Base-by-base conservation (phyloP, 2,329 filamentous ascomycete species). In the Clonostachys byssicola region DNA sequence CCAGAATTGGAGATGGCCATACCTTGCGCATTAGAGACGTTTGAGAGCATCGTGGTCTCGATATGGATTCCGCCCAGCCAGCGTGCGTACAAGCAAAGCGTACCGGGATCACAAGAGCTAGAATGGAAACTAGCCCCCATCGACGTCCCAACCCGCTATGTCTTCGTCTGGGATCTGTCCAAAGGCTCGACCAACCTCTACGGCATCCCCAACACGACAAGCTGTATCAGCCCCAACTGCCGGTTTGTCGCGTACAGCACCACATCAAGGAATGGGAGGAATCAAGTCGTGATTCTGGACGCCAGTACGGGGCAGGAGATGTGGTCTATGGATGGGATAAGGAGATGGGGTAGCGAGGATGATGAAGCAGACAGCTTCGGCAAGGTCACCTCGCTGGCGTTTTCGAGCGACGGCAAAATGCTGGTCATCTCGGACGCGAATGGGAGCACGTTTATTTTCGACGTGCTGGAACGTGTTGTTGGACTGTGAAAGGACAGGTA, bases 81-180 rank as follows among this genome's bases (percentile, higher is more conserved):
- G 5, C 54, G 56, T 4, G 23, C 23, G 23, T 55, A 55, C 4
- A 59, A 60, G 2, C 51, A 51, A 1, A 34, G 44, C 3, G 23
- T 30, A 8, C 23, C 23, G 8, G 23, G 23, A 30, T 30, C 23
- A 30, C 23, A 30, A 8, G 23, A 30, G 23, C 8, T 30, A 30
- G 61, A 60, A 4, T 70, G 56, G 50, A 67, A 67, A 44, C 59
- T 71, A 2, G 55, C 55, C 2, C 63, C 63, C 2, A 59, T 61
- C 0, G 18, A 53, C 2, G 66, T 70, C 5, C 54, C 59, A 2
- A 57, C 56, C 46, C 60, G 66, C 1, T 58, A 64, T 36, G 65
- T 71, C 5, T 54, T 71, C 7, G 61, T 70, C 13, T 71, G 68
- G 68, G 67, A 71, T 46, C 64, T 71, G 6, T 51, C 60, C 1